Evolutionary conservation across 768 basidiomycete genomes (phyloP).

Genomic region (Lepiota brunneoincarnata): DNA sequence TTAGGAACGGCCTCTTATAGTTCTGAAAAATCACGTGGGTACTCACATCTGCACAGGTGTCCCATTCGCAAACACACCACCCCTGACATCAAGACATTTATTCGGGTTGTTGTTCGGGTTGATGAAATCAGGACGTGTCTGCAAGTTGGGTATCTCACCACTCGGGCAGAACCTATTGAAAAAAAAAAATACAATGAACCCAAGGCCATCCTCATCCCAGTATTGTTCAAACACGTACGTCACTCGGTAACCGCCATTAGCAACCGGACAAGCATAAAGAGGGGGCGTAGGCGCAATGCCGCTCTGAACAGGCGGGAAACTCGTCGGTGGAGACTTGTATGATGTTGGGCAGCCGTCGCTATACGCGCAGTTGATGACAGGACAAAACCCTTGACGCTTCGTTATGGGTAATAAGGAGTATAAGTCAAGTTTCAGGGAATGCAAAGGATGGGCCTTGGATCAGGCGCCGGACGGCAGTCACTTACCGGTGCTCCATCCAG

Average conservation of each 20-base stretch:
- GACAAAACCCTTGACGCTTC: slow-evolving; percentile 22
- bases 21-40: not conserved
- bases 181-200: not conserved
- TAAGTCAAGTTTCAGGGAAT: not conserved
- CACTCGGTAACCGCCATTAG: slow-evolving; percentile 21
- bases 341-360: slow-evolving; percentile 18
- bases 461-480: no score
- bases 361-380: slow-evolving; percentile 16
- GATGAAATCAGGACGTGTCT: slow-evolving; percentile 19
- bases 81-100: slow-evolving; percentile 30
- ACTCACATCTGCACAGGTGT: slow-evolving; percentile 29
- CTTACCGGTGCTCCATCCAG: slow-evolving; percentile 20
- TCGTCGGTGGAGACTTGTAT: slow-evolving; percentile 22
- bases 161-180: slow-evolving; percentile 26
- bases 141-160: slow-evolving; percentile 18
- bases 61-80: slow-evolving; percentile 22
- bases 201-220: not conserved
- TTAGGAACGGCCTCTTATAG: not conserved
- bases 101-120: slow-evolving; percentile 13
- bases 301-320: slow-evolving; percentile 18
- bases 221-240: slow-evolving; percentile 16
- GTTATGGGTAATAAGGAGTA: not conserved
- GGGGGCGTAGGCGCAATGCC: slow-evolving; percentile 20
- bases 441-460: not conserved
- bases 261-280: slow-evolving; percentile 20